Percentiles rank a stretch among this genome's conserved stretches.
Conservation (phyloP, 306 rosid genomes). For the Ochetophila trinervis region DNA sequence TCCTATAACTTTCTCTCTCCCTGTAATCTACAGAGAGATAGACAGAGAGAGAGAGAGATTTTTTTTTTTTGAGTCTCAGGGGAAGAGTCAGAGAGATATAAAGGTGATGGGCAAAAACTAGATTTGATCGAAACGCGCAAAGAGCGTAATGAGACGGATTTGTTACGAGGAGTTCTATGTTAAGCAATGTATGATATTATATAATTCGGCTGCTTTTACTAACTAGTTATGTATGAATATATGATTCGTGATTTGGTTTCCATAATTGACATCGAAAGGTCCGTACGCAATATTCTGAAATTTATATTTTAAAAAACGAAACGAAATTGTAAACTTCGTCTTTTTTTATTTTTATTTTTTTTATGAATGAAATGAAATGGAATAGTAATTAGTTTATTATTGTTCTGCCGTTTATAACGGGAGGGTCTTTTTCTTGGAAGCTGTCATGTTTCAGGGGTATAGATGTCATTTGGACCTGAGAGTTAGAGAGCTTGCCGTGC, state of each 20-base stretch:
- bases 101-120: background rate
- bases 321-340: too few relatives aligned
- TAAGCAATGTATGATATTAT: background rate
- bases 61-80: too few relatives aligned
- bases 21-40: background rate
- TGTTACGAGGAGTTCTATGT: constrained; percentile 12
- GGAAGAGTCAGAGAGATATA: background rate
- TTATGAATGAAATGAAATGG: too few relatives aligned
- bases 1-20: constrained; percentile 5
- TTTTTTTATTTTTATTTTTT: too few relatives aligned
- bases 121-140: constrained; percentile 13
- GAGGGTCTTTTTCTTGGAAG: background rate
- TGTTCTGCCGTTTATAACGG: background rate
- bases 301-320: too few relatives aligned
- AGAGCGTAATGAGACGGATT: background rate
- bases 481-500: background rate
- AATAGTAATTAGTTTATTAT: too few relatives aligned
- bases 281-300: too few relatives aligned
- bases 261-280: too few relatives aligned
- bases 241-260: too few relatives aligned
- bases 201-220: background rate
- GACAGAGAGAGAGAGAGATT: background rate
- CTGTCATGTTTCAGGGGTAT: background rate
- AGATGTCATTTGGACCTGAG: background rate
- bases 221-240: background rate